Base-by-base conservation (phyloP, 2,329 filamentous ascomycete species). In the Diaporthe sp. region DNA sequence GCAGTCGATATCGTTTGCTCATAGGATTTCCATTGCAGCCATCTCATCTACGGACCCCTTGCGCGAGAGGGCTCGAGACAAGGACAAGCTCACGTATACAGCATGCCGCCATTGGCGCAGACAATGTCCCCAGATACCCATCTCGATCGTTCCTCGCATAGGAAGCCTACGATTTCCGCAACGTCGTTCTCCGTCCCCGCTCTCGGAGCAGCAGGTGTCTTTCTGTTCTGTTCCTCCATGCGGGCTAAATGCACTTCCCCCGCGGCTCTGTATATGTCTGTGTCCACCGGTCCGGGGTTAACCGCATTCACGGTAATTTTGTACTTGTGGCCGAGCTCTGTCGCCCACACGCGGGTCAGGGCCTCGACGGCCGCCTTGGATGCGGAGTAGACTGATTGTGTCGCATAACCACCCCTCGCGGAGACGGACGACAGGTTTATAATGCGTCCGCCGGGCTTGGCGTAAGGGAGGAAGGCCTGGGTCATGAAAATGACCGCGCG, bases 291-390 rank as follows among this genome's bases (percentile, higher is more conserved):
- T 3, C 89, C 89, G 0, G 89, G 89, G 78, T 92, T 92, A 80
- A 92, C 86, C 3, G 88, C 87, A 80, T 92, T 92, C 74, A 91
- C 90, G 8, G 89, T 91, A 28, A 85, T 87, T 2, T 34, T 34
- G 53, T 57, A 57, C 34, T 87, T 82, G 77, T 91, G 89, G 22
- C 90, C 88, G 7, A 92, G 82, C 82, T 92, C 90, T 22, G 90
- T 85, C 6, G 88, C 85, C 90, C 90, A 92, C 0, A 88, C 88
- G n/a, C 90, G 85, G 19, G 90, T 92, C 88, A 92, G 90, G 49
- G 88, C 87, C 80, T 92, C 91, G 8, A 92, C 81, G 0, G 90
- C 90, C 1, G 88, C 91, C 80, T 92, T 92, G 65, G 88, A 91
- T 15, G 89, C 91, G 10, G 89, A 89, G 78, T 92, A 92, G 69